Evolutionary conservation across 768 basidiomycete genomes (phyloP).

Genomic region (Hygrocybe coccinea): DNA sequence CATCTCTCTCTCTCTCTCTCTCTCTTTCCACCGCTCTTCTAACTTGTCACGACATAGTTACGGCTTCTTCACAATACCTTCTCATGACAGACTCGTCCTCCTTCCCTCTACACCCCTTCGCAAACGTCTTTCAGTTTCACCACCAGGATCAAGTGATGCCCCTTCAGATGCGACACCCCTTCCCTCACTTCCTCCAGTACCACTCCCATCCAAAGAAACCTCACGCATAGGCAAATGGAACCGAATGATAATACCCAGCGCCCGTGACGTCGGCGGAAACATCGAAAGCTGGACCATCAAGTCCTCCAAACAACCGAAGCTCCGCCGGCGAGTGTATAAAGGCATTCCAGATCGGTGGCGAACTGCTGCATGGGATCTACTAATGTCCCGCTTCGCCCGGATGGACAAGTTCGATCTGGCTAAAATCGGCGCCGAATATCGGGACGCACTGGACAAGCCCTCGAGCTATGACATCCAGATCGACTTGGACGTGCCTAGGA

Average conservation of each 20-base stretch:
- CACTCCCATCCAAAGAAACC: conserved; percentile 56
- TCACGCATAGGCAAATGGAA: conserved; percentile 88
- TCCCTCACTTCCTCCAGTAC: conserved; percentile 44
- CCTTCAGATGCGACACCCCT: conserved; percentile 45
- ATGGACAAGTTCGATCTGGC: conserved; percentile 43
- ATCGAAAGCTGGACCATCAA: conserved; percentile 67
- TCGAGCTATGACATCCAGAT: conserved; percentile 94
- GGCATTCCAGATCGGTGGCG: conserved; percentile 97
- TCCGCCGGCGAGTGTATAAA: conserved; percentile 79
- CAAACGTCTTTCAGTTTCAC: conserved; percentile 50
- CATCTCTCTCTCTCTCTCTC: too few species aligned
- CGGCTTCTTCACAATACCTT: conserved; percentile 79
- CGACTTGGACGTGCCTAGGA: conserved; percentile 94
- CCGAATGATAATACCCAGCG: conserved; percentile 73
- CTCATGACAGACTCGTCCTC: conserved; percentile 79
- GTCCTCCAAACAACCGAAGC: conserved; percentile 59
- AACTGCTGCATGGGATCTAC: conserved; percentile 81
- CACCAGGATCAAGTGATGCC: conserved; percentile 43
- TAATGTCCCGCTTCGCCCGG: conserved; percentile 56
- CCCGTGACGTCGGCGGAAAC: conserved; percentile 74
- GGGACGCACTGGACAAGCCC: conserved; percentile 66
- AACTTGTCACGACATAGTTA: conserved; percentile 50
- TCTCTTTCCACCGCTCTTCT: conserved; percentile 13
- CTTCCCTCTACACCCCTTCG: conserved; percentile 58
- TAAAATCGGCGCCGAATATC: conserved; percentile 46